Evolutionary conservation across 2,329 filamentous ascomycete genomes (phyloP).

Genomic region (Pseudogymnoascus sp.): DNA sequence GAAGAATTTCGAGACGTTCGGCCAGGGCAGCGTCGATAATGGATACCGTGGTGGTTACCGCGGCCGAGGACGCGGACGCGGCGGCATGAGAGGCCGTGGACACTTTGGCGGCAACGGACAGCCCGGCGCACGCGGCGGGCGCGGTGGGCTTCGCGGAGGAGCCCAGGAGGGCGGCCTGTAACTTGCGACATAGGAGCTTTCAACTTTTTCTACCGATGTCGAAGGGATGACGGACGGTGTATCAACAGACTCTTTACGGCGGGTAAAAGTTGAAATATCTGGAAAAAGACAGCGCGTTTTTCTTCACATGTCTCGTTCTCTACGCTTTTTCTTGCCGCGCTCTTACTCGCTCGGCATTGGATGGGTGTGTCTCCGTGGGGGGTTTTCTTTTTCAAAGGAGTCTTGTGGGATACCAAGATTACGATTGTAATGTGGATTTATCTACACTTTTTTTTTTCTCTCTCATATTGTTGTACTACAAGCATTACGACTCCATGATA

Average conservation of each 20-base stretch:
- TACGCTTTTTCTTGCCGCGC: constrained; percentile 3
- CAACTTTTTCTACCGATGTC: constrained; percentile 1
- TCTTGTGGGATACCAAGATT: constrained; percentile 3
- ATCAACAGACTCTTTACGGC: constrained; percentile 9
- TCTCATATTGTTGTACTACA: constrained; percentile 19
- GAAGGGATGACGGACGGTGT: background rate
- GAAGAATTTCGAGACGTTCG: constrained; percentile 96
- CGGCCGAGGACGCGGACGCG: constrained; percentile 66
- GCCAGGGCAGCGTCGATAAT: constrained; percentile 87
- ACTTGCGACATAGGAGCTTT: constrained; percentile 7
- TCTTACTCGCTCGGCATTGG: background rate
- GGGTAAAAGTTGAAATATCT: constrained; percentile 2
- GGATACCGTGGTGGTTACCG: constrained; percentile 68
- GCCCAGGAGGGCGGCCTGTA: constrained; percentile 17
- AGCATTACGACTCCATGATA: constrained; percentile 23
- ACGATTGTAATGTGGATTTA: constrained; percentile 14
- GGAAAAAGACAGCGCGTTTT: constrained; percentile 9
- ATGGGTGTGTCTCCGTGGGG: background rate
- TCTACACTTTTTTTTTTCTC: constrained; percentile 17
- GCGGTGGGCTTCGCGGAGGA: constrained; percentile 24
- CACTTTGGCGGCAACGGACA: constrained; percentile 20
- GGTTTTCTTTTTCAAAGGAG: constrained; percentile 3
- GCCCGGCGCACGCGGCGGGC: constrained; percentile 19
- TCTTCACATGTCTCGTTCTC: constrained; percentile 7
- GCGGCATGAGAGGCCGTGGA: constrained; percentile 30